Conservation (phyloP, 805 yeast genomes). For the Candida germanica region DNA sequence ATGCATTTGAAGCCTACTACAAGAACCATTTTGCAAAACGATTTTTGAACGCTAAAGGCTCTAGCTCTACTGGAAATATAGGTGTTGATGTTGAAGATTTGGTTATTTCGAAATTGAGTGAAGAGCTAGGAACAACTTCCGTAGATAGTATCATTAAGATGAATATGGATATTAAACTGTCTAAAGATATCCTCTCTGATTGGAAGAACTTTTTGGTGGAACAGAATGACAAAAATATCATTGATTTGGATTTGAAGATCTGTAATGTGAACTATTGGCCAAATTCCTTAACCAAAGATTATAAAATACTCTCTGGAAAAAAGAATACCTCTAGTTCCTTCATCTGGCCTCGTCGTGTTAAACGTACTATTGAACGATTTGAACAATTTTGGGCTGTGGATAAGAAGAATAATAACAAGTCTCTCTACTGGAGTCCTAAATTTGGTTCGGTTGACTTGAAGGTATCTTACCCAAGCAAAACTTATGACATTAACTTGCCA, state of each 20-base stretch:
- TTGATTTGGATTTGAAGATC: conserved; percentile 40
- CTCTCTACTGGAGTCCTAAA: conserved; percentile 71
- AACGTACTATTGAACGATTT: conserved; percentile 33
- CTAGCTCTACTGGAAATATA: conserved; percentile 19
- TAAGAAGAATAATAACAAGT: conserved; percentile 39
- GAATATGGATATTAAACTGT: conserved; percentile 72
- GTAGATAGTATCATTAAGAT: conserved; percentile 80
- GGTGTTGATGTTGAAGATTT: conserved; percentile 64
- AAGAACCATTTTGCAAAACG: conserved; percentile 86
- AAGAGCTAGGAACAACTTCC: conserved; percentile 76
- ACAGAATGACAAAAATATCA: conserved; percentile 13
- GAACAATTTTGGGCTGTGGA: conserved; percentile 42
- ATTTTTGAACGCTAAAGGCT: conserved; percentile 41
- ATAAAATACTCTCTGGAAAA: conserved; percentile 26
- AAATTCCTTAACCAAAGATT: conserved; percentile 43
- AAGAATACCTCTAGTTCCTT: conserved; percentile 8
- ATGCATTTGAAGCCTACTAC: conserved; percentile 78
- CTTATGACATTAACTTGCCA: conserved; percentile 79
- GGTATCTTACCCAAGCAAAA: conserved; percentile 61
- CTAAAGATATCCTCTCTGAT: conserved; percentile 35
- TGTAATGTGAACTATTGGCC: conserved; percentile 47
- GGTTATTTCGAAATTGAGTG: conserved; percentile 63
- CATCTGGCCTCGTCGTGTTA: conserved; percentile 40
- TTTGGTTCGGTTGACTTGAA: conserved; percentile 81
- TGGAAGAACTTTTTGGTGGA: conserved; percentile 27